Percentiles rank a stretch among this genome's conserved stretches.
Evolutionary conservation across 805 yeast genomes (phyloP).

Genomic region (Yarrowia sp.): DNA sequence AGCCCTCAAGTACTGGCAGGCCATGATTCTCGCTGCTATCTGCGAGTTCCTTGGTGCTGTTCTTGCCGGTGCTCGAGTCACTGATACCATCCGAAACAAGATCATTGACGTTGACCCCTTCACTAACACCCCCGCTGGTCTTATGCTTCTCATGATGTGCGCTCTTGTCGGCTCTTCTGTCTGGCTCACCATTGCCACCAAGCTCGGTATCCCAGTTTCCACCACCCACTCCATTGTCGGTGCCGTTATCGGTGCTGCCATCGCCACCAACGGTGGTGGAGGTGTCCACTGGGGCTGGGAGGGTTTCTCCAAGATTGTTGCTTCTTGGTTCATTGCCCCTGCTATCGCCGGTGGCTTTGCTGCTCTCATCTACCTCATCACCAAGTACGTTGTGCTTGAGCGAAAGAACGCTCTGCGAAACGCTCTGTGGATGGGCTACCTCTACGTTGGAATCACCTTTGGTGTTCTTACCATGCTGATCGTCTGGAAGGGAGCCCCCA

Average conservation of each 20-base stretch:
- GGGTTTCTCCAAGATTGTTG: slow-evolving; percentile 61
- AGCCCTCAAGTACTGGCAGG: slow-evolving; percentile 69
- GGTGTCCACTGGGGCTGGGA: slow-evolving; percentile 72
- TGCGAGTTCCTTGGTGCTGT: slow-evolving; percentile 76
- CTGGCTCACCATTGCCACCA: slow-evolving; percentile 69
- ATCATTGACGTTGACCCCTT: slow-evolving; percentile 55
- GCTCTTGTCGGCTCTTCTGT: slow-evolving; percentile 70
- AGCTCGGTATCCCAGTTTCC: slow-evolving; percentile 72
- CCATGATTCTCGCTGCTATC: slow-evolving; percentile 66
- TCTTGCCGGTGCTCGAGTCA: slow-evolving; percentile 68
- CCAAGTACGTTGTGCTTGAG: slow-evolving; percentile 63
- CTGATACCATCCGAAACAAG: slow-evolving; percentile 67
- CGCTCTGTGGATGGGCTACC: slow-evolving; percentile 58
- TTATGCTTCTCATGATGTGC: slow-evolving; percentile 72
- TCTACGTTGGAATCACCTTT: slow-evolving; percentile 58
- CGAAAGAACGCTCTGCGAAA: slow-evolving; percentile 53
- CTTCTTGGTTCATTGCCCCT: slow-evolving; percentile 82
- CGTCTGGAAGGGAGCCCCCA: slow-evolving; percentile 80
- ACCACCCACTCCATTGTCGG: slow-evolving; percentile 80
- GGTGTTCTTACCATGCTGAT: slow-evolving; percentile 69
- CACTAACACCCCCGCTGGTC: slow-evolving; percentile 59
- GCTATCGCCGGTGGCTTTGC: slow-evolving; percentile 64
- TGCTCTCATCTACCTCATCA: slow-evolving; percentile 54
- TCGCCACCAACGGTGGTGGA: slow-evolving; percentile 65
- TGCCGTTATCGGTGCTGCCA: slow-evolving; percentile 69